Percentiles rank a stretch among this genome's conserved stretches.
Conservation (phyloP, 2,329 filamentous ascomycete genomes). For the Venturia carpophila region DNA sequence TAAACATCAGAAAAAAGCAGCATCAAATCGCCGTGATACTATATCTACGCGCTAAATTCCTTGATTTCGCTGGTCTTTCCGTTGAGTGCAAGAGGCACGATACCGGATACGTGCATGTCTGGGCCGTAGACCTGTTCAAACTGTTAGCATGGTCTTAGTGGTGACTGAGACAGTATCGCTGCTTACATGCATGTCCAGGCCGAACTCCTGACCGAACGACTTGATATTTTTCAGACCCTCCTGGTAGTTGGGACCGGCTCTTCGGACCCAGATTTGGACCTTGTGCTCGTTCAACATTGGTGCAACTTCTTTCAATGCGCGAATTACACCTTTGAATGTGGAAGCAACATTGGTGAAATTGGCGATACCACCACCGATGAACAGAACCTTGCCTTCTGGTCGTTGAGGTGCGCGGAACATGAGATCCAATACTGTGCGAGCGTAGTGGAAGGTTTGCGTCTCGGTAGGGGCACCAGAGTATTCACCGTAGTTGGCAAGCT, state of each 20-base stretch:
- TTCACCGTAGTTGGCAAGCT: slow-evolving; percentile 99
- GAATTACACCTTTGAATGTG: slow-evolving; percentile 99
- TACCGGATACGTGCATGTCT: slow-evolving; percentile 86
- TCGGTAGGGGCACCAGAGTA: slow-evolving; percentile 98
- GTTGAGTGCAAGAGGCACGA: slow-evolving; percentile 80
- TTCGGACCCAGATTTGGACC: slow-evolving; percentile 91
- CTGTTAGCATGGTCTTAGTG: not conserved
- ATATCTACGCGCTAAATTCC: slow-evolving; percentile 48
- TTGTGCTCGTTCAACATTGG: slow-evolving; percentile 88
- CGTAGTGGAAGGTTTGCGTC: slow-evolving; percentile 99
- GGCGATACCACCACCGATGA: slow-evolving; percentile 99
- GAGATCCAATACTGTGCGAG: slow-evolving; percentile 89
- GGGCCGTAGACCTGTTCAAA: slow-evolving; percentile 53
- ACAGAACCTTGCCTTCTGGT: slow-evolving; percentile 93
- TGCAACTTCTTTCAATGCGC: slow-evolving; percentile 84
- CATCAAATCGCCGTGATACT: not conserved
- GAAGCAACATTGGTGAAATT: slow-evolving; percentile 99
- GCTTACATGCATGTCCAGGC: slow-evolving; percentile 77
- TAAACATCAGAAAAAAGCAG: not conserved
- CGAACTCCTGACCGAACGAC: slow-evolving; percentile 85
- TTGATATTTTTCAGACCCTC: slow-evolving; percentile 99
- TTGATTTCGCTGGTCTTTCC: slow-evolving; percentile 54
- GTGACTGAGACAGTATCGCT: not conserved
- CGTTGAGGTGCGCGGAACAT: slow-evolving; percentile 85
- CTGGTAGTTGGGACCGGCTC: slow-evolving; percentile 95